phyloP scores from a whole-genome alignment of 108 stramenopile species.

The Nitzschia inconspicua region DNA sequence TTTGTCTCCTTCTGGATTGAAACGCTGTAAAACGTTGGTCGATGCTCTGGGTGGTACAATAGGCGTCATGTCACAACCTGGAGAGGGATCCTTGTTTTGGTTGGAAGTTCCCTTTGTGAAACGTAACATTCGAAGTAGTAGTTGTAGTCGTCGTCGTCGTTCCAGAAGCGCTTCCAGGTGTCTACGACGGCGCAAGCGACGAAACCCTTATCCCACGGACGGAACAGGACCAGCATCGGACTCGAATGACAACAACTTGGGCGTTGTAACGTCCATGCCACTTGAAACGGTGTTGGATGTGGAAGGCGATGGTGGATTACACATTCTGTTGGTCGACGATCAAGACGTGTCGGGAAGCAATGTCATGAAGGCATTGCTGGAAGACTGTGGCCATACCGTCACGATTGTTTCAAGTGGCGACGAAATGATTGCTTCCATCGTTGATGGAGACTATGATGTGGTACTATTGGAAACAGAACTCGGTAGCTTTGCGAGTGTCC shows the following conservation, averaged over 20 bases:
- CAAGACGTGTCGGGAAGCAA: slow-evolving; percentile 39
- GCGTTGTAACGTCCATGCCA: background rate
- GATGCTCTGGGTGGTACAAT: slow-evolving; percentile 37
- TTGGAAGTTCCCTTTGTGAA: slow-evolving; percentile 20
- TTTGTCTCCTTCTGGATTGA: slow-evolving; percentile 43
- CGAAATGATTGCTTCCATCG: too few relatives aligned
- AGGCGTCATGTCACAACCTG: slow-evolving; percentile 18
- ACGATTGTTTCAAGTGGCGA: too few relatives aligned
- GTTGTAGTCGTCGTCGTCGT: too few relatives aligned
- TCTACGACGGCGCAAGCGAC: too few relatives aligned
- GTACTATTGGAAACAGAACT: slow-evolving; percentile 55
- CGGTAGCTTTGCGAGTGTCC: slow-evolving; percentile 57
- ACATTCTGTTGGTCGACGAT: slow-evolving; percentile 45
- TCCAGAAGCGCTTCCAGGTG: too few relatives aligned
- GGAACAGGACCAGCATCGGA: too few relatives aligned
- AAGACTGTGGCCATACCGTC: slow-evolving; percentile 25
- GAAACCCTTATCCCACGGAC: too few relatives aligned
- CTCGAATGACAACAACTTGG: too few relatives aligned
- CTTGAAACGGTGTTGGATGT: background rate
- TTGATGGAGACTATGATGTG: slow-evolving; percentile 22
- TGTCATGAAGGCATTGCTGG: slow-evolving; percentile 17
- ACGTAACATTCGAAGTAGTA: too few relatives aligned
- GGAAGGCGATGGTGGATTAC: background rate
- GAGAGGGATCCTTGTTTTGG: slow-evolving; percentile 29
- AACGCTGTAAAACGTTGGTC: slow-evolving; percentile 33